Percentiles rank a stretch among this genome's conserved stretches.
Evolutionary conservation across 345 rosid species (phyloP).

Genomic region (Bretschneidera sinensis): DNA sequence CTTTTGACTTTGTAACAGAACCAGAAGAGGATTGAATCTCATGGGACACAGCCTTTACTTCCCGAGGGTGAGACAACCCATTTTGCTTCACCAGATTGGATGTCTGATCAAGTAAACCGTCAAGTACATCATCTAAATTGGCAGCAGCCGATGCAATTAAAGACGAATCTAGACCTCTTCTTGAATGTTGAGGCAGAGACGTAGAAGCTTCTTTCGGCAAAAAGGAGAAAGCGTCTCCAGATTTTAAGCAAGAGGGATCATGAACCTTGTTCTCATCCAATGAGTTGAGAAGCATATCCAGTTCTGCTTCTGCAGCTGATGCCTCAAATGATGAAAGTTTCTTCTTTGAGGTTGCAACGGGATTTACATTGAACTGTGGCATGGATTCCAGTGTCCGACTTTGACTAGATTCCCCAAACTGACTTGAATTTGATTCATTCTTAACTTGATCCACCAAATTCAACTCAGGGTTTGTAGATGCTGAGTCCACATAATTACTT

Average conservation of each 20-base stretch:
- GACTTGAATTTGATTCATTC: conserved; percentile 13
- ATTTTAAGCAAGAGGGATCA: conserved; percentile 18
- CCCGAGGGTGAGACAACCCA: conserved; percentile 8
- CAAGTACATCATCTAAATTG: conserved; percentile 44
- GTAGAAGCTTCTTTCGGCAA: conserved; percentile 8
- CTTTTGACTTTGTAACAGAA: conserved; percentile 38
- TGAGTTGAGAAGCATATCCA: conserved; percentile 65
- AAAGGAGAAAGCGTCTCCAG: conserved; percentile 3
- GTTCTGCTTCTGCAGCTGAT: conserved; percentile 49
- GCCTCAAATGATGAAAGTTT: conserved; percentile 25
- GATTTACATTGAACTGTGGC: not conserved
- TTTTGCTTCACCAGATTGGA: conserved; percentile 23
- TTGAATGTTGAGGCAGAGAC: conserved; percentile 15
- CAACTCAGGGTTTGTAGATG: conserved; percentile 12
- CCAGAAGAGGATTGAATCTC: conserved; percentile 23
- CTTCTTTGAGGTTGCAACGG: conserved; percentile 6
- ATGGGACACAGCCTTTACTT: conserved; percentile 10
- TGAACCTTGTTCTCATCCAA: conserved; percentile 28
- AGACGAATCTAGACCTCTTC: conserved; percentile 13
- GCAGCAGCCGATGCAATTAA: conserved; percentile 12
- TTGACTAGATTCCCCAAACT: conserved; percentile 15
- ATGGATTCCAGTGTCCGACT: conserved; percentile 4
- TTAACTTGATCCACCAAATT: conserved; percentile 17
- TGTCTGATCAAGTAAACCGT: conserved; percentile 55
- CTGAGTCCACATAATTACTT: conserved; percentile 5